These are phyloP conservation scores for Scenedesmus sp. DNA, from an alignment of 163 green algal species.

Conservation along the genomic window DNA sequence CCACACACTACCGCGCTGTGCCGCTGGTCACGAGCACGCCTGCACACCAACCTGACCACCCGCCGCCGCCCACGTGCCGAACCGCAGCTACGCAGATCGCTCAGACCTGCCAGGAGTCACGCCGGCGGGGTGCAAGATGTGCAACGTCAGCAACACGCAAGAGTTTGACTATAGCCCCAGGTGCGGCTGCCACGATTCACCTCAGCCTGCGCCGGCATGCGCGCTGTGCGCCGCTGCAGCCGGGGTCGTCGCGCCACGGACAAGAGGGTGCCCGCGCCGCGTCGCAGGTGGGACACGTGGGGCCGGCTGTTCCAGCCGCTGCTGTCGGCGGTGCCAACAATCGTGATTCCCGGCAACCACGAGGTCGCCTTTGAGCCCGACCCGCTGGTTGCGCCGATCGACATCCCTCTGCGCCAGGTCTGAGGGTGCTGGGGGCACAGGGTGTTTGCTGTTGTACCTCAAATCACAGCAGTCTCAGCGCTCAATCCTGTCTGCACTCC, in stretches of 20 bases:
- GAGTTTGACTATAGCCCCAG: not conserved
- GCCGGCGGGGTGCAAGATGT: not conserved
- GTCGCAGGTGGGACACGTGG: constrained; percentile 20
- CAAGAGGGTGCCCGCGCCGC: not conserved
- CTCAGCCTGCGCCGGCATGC: not conserved
- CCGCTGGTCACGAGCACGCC: not conserved
- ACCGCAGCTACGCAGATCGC: not conserved
- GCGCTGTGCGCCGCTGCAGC: not conserved
- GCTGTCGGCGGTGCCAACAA: constrained; percentile 8
- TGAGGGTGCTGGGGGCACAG: too few species aligned
- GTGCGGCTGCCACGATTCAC: not conserved
- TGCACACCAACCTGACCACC: not conserved
- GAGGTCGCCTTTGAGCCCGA: too few species aligned
- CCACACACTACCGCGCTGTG: too few species aligned
- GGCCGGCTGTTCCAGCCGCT: constrained; percentile 24
- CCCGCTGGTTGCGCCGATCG: too few species aligned
- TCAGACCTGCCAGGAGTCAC: not conserved
- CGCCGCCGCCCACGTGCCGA: not conserved
- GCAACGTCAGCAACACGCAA: not conserved
- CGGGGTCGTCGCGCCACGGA: not conserved
- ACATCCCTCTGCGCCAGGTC: too few species aligned
- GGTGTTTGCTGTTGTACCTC: too few species aligned
- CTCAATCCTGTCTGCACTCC: too few species aligned
- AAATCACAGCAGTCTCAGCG: too few species aligned
- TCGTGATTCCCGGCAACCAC: constrained; percentile 13